Evolutionary conservation across 257 asterid species (phyloP).

Genomic region (Capsicum rhomboideum): DNA sequence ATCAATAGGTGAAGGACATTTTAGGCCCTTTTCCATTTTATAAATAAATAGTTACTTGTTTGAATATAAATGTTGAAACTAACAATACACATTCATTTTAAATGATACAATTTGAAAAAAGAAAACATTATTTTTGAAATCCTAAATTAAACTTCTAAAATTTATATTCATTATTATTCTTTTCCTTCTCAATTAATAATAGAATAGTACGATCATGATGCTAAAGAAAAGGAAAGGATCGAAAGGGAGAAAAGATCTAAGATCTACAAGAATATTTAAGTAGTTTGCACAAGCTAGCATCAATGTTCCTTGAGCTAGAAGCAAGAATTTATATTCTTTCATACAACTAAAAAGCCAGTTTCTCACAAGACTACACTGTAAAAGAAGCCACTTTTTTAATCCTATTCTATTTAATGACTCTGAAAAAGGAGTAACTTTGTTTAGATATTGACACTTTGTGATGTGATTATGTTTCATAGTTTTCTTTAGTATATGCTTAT

Average conservation of each 20-base stretch:
- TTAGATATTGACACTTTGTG: not conserved
- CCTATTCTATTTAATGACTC: not conserved
- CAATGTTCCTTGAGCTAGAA: not conserved
- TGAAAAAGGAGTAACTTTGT: not conserved
- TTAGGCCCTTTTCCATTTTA: too few relatives aligned
- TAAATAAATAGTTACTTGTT: not conserved
- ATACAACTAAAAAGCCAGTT: not conserved
- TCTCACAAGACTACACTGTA: not conserved
- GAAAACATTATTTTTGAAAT: too few relatives aligned
- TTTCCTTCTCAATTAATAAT: not conserved
- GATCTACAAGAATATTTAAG: not conserved
- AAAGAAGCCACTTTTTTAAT: not conserved
- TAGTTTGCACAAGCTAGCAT: slow-evolving; percentile 3
- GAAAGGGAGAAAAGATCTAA: not conserved
- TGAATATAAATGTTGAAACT: not conserved
- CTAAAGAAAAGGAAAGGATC: not conserved
- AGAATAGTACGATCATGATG: not conserved
- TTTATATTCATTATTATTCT: too few relatives aligned
- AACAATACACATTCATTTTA: not conserved
- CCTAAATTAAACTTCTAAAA: not conserved
- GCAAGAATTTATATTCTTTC: not conserved
- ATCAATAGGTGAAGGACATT: too few relatives aligned
- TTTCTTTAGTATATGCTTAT: not conserved
- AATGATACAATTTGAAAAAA: too few relatives aligned
- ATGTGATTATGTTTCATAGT: not conserved